Evolutionary conservation across 768 basidiomycete genomes (phyloP).

Genomic region (Termitomyces sp.): DNA sequence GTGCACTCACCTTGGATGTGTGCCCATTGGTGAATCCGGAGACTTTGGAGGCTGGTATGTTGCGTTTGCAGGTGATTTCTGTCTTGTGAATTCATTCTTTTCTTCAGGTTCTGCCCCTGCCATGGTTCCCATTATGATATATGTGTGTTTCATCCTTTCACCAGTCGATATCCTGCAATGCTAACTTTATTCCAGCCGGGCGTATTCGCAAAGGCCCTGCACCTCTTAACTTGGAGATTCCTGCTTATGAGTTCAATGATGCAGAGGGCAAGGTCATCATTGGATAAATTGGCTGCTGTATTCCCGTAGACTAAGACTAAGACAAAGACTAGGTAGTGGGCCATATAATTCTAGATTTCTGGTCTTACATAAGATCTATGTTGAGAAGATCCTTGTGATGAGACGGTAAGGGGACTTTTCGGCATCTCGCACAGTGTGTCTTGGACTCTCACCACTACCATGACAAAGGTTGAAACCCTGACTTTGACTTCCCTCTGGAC

Average conservation of each 20-base stretch:
- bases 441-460: slow-evolving; percentile 9
- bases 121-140: slow-evolving; percentile 99
- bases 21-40: slow-evolving; percentile 95
- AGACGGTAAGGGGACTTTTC: neutral
- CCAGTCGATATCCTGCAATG: neutral
- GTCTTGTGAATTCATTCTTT: neutral
- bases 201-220: slow-evolving; percentile 96
- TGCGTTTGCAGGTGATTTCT: neutral
- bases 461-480: slow-evolving; percentile 30
- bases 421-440: neutral
- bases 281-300: slow-evolving; percentile 46
- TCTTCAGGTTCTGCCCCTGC: slow-evolving; percentile 87
- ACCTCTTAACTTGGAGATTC: slow-evolving; percentile 94
- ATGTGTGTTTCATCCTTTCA: slow-evolving; percentile 43
- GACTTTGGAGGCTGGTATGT: slow-evolving; percentile 95
- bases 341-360: slow-evolving; percentile 7
- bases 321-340: neutral
- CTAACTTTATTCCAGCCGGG: slow-evolving; percentile 52
- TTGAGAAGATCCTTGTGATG: neutral
- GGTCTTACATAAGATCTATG: slow-evolving; percentile 8
- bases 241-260: slow-evolving; percentile 83
- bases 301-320: slow-evolving; percentile 23
- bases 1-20: slow-evolving; percentile 98
- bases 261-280: slow-evolving; percentile 82
- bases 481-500: slow-evolving; percentile 25